phyloP scores from a whole-genome alignment of 176 grass and related monocot species.

The Bonia amplexicaulis region DNA sequence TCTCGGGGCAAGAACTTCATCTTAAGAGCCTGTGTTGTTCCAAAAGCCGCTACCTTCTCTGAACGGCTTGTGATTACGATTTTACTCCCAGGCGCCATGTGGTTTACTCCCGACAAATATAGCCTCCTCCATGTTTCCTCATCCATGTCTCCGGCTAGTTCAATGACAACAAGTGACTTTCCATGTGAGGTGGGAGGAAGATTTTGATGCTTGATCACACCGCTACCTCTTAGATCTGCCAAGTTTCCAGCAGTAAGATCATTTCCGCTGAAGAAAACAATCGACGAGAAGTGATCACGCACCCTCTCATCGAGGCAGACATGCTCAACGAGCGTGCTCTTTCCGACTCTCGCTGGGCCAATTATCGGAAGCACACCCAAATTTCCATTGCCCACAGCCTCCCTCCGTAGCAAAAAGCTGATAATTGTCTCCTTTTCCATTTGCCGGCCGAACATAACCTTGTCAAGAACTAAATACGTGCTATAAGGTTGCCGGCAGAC shows the following conservation, averaged over 20 bases:
- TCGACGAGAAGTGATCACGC: neutral
- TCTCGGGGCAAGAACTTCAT: neutral
- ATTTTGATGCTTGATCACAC: neutral
- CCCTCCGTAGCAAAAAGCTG: neutral
- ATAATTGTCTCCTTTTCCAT: slow-evolving; percentile 12
- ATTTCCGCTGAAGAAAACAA: neutral
- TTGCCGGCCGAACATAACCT: slow-evolving; percentile 30
- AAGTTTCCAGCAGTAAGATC: neutral
- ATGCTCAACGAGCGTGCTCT: slow-evolving; percentile 41
- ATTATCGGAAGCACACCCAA: slow-evolving; percentile 24
- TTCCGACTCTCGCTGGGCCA: slow-evolving; percentile 9
- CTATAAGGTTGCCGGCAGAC: neutral
- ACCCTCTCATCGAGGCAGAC: slow-evolving; percentile 30
- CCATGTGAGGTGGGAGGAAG: neutral
- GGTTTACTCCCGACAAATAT: neutral
- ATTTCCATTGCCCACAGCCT: neutral
- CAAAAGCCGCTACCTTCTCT: neutral
- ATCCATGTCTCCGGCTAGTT: neutral
- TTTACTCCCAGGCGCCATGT: slow-evolving; percentile 15
- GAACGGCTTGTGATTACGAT: slow-evolving; percentile 17
- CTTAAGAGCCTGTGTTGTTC: slow-evolving; percentile 4
- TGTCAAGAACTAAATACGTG: neutral
- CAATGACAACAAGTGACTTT: neutral
- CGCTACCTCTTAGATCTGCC: neutral
- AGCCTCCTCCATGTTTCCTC: slow-evolving; percentile 18